phyloP scores from a whole-genome alignment of 75 land plant species.

The Picea glauca region DNA sequence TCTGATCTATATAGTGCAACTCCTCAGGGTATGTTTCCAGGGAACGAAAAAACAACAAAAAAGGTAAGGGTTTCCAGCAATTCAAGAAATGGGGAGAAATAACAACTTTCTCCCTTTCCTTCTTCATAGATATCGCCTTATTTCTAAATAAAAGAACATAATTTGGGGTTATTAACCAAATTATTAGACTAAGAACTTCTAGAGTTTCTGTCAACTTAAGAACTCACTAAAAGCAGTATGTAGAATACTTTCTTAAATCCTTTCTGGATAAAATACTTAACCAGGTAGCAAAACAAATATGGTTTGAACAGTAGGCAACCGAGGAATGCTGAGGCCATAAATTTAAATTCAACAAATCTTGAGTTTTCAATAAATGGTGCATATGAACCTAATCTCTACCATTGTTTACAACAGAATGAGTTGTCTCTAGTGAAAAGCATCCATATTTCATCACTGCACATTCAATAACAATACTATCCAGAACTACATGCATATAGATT shows the following conservation, averaged over 20 bases:
- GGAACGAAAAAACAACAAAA: no score
- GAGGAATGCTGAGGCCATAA: background rate
- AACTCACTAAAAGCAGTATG: no score
- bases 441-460: background rate
- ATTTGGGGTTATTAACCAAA: no score
- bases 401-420: background rate
- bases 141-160: no score
- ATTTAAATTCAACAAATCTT: background rate
- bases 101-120: no score
- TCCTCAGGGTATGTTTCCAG: no score
- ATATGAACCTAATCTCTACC: background rate
- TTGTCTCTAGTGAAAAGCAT: constrained; percentile 1
- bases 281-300: background rate
- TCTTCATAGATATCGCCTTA: no score
- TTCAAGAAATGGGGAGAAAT: no score
- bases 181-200: no score
- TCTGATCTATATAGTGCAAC: no score
- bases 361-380: background rate
- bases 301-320: background rate
- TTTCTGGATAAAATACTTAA: background rate
- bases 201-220: no score
- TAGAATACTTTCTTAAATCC: background rate
- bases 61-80: no score
- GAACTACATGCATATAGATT: background rate
- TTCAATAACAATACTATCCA: background rate